phyloP scores from a whole-genome alignment of 768 basidiomycete species.

The Hygrophoropsis aurantiaca region DNA sequence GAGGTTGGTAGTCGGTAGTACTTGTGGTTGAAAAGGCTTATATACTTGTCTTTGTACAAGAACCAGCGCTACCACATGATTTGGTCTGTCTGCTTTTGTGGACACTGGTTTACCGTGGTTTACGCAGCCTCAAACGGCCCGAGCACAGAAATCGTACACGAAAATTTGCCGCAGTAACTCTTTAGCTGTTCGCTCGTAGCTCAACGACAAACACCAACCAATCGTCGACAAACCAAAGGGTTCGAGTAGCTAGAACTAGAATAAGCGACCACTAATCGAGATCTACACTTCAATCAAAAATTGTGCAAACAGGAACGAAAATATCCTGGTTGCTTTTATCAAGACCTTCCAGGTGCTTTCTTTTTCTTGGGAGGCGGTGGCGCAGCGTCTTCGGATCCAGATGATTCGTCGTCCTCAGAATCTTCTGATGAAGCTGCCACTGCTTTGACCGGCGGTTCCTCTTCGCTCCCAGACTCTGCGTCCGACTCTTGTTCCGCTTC shows the following conservation, averaged over 20 bases:
- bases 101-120: constrained; percentile 34
- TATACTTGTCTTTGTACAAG: constrained; percentile 16
- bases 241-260: no score
- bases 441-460: constrained; percentile 13
- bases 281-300: no score
- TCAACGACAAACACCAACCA: no score
- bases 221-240: no score
- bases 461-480: constrained; percentile 24
- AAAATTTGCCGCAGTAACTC: constrained; percentile 2
- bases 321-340: constrained; percentile 8
- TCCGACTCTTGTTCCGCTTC: constrained; percentile 22
- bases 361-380: constrained; percentile 26
- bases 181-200: background rate
- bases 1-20: constrained; percentile 8
- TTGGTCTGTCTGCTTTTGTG: constrained; percentile 15
- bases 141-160: background rate
- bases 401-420: constrained; percentile 23
- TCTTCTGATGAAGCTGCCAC: constrained; percentile 21
- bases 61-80: constrained; percentile 15
- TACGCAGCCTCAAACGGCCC: constrained; percentile 15
- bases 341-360: constrained; percentile 26
- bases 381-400: constrained; percentile 35
- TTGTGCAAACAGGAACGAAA: no score
- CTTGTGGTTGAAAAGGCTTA: constrained; percentile 10
- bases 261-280: no score